These are phyloP conservation scores for Xylaria arbuscula DNA, from an alignment of 2,329 filamentous ascomycete genomes.

Conservation along the genomic window DNA sequence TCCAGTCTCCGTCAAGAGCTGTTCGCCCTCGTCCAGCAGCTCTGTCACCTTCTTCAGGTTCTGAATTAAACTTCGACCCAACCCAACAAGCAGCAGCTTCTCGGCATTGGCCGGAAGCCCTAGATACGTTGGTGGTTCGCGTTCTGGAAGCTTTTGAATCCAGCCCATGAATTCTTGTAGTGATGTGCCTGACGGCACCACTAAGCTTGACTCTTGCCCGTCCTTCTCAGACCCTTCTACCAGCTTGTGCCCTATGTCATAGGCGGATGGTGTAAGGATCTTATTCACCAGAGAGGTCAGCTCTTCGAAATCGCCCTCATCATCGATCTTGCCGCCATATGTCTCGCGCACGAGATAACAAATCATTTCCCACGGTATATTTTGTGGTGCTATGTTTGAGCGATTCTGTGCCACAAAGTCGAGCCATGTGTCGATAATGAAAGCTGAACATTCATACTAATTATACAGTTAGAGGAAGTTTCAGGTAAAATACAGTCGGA, in stretches of 20 bases:
- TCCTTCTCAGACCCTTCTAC: slow-evolving; percentile 72
- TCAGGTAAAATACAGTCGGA: not conserved
- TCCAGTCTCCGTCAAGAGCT: slow-evolving; percentile 77
- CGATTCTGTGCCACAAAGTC: slow-evolving; percentile 83
- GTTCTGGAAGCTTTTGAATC: slow-evolving; percentile 92
- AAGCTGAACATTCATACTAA: slow-evolving; percentile 95
- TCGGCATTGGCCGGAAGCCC: slow-evolving; percentile 95
- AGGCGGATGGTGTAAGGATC: slow-evolving; percentile 87
- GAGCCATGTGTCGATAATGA: slow-evolving; percentile 95
- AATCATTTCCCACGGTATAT: slow-evolving; percentile 97
- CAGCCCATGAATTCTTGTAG: slow-evolving; percentile 89
- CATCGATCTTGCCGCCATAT: slow-evolving; percentile 97
- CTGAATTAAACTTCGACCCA: slow-evolving; percentile 84
- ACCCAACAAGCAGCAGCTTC: slow-evolving; percentile 89
- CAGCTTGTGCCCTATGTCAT: slow-evolving; percentile 91
- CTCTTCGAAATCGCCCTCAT: slow-evolving; percentile 82
- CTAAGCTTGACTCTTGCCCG: slow-evolving; percentile 70
- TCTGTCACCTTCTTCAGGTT: slow-evolving; percentile 88
- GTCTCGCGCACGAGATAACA: slow-evolving; percentile 91
- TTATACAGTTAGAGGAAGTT: slow-evolving; percentile 40
- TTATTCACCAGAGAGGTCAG: slow-evolving; percentile 78
- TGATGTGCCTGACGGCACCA: slow-evolving; percentile 82
- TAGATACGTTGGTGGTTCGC: slow-evolving; percentile 94
- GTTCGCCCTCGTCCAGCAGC: slow-evolving; percentile 92
- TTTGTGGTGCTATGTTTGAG: slow-evolving; percentile 91